Evolutionary conservation across 805 yeast genomes (phyloP).

Genomic region (Kluyveromyces aestuarii): DNA sequence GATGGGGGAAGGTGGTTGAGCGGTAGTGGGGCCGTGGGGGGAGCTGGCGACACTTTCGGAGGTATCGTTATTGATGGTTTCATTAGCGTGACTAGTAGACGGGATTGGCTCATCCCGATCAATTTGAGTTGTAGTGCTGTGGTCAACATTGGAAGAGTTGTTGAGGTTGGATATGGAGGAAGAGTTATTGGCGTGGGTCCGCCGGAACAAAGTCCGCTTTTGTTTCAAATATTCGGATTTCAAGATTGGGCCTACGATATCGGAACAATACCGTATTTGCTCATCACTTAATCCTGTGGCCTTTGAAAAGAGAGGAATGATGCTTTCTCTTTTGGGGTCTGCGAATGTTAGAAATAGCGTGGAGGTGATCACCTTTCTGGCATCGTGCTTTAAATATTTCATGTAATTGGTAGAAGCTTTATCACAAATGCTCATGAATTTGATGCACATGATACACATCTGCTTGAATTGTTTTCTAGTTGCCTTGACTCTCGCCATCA

Average conservation of each 20-base stretch:
- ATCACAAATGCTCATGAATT: conserved; percentile 16
- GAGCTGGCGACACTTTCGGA: background rate
- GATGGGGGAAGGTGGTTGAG: background rate
- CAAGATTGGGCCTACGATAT: conserved; percentile 17
- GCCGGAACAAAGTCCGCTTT: conserved; percentile 5
- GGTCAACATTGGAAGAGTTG: background rate
- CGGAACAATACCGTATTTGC: conserved; percentile 18
- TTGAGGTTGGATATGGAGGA: background rate
- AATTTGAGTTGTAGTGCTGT: background rate
- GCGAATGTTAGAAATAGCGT: conserved; percentile 16
- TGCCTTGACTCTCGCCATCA: conserved; percentile 13
- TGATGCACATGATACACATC: conserved; percentile 17
- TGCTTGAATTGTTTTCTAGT: conserved; percentile 17
- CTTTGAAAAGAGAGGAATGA: conserved; percentile 9
- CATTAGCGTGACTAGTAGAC: background rate
- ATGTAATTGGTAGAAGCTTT: conserved; percentile 13
- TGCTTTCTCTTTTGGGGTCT: conserved; percentile 10
- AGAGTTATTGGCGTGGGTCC: conserved; percentile 1
- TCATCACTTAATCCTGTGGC: conserved; percentile 17
- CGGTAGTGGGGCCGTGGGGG: background rate
- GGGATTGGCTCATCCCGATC: background rate
- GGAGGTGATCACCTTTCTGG: conserved; percentile 15
- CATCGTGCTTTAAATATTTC: conserved; percentile 11
- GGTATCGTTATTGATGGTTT: background rate
- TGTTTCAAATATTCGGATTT: background rate